phyloP scores from a whole-genome alignment of 169 alveolate species.

The Eimeria zaria region DNA sequence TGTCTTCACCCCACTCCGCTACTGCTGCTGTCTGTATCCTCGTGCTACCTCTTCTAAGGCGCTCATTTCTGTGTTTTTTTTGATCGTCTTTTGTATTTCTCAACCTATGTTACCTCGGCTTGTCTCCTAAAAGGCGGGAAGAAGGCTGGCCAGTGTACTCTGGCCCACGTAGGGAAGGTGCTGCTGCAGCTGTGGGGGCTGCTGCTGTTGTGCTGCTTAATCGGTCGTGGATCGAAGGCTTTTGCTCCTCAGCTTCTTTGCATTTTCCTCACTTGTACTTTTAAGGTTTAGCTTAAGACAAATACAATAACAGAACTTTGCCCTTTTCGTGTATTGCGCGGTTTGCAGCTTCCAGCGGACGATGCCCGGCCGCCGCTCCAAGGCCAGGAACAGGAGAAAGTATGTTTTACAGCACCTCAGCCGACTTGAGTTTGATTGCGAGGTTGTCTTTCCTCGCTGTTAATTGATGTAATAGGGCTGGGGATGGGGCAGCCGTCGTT shows the following conservation, averaged over 20 bases:
- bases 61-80: background rate
- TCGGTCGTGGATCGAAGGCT: constrained; percentile 19
- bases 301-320: background rate
- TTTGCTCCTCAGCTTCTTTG: background rate
- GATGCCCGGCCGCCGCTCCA: constrained; percentile 72
- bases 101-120: background rate
- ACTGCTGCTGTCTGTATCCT: constrained; percentile 55
- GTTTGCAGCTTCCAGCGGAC: constrained; percentile 76
- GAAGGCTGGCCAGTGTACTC: background rate
- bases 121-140: background rate
- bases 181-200: constrained; percentile 56
- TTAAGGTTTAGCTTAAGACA: background rate
- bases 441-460: background rate
- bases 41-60: background rate
- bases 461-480: background rate
- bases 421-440: background rate
- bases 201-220: constrained; percentile 10
- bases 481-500: background rate
- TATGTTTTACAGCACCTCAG: background rate
- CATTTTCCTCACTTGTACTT: background rate
- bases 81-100: background rate
- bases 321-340: constrained; percentile 25
- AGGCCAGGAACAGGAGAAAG: constrained; percentile 76
- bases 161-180: constrained; percentile 33
- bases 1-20: constrained; percentile 69